Base-by-base conservation (phyloP, 139 green algal genomes). In the Chlamydomonas sp. region DNA sequence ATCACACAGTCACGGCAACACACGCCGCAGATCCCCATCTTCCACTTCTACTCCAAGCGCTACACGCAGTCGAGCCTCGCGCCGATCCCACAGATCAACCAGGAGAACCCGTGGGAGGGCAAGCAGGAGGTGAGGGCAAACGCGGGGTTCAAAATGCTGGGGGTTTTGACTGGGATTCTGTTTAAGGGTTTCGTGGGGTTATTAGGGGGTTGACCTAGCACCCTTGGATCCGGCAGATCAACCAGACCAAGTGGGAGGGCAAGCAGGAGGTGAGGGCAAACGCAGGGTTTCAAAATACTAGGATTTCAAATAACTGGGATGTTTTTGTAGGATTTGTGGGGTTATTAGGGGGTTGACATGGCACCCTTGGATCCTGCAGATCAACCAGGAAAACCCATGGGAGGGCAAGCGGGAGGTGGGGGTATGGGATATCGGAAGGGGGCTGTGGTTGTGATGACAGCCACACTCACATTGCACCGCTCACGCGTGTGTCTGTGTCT, bases 11-110 rank as follows among this genome's bases (percentile, higher is more conserved):
- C 26, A 30, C 57, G 13, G 43, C 43, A 10, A 54, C n/a, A 24
- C 24, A 24, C 35, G 22, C 13, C 22, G 50, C 36, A 58, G 39
- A 61, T 71, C 13, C 59, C 58, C 59, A 79, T 74, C 59, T 79
- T 79, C 65, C 75, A 81, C 59, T 81, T 81, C 65, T 77, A 74
- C 70, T 77, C 75, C 58, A 81, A 81, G 70, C 74, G 74, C 58
- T 81, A 81, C 75, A 70, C 58, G 1, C 65, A 70, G 43, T 36
- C 20, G 31, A 61, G 67, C 35, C 70, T 81, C 48, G 35, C 8
- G 1, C 30, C 28, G 29, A 59, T 69, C 2, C 30, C 43, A 6
- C 16, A 60, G 29, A 38, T 65, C 65, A 69, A 48, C 3, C 24
- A 24, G 1, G 35, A 49, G 5, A 69, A 81, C 65, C 75, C 75